A percentile compares a stretch with the other conserved stretches of the same genome.
Conservation (phyloP, 2,329 filamentous ascomycete genomes). For the Diaporthe sp. region DNA sequence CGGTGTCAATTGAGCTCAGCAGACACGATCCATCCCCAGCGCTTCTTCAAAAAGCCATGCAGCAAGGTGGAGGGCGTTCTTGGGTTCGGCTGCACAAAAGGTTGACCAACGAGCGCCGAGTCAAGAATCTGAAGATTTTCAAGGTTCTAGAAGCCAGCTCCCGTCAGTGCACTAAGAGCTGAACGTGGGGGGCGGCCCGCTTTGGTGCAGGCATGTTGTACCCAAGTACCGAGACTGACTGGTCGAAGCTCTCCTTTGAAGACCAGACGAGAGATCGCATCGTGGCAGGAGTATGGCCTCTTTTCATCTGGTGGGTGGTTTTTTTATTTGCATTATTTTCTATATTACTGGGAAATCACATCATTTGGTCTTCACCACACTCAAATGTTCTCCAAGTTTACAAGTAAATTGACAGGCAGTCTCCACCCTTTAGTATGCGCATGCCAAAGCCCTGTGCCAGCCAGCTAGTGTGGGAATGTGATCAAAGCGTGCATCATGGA, state of each 20-base stretch:
- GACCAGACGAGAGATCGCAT: not conserved
- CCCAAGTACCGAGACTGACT: not conserved
- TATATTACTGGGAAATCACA: not conserved
- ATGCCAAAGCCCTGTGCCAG: not conserved
- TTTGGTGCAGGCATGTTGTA: not conserved
- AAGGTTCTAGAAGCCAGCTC: conserved; percentile 4
- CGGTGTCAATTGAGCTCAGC: conserved; percentile 25
- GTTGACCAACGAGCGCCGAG: not conserved
- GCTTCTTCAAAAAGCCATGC: conserved; percentile 10
- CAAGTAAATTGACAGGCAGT: too few relatives aligned
- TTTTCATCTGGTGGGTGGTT: not conserved
- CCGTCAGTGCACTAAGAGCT: not conserved
- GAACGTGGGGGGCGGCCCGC: conserved; percentile 21
- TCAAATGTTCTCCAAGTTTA: not conserved
- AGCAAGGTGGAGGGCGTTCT: not conserved
- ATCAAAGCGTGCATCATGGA: too few relatives aligned
- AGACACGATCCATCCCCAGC: conserved; percentile 22
- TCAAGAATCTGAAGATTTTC: conserved; percentile 16
- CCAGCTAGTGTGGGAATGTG: not conserved
- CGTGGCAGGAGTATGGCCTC: not conserved
- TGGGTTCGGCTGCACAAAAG: not conserved
- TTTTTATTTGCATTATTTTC: too few relatives aligned
- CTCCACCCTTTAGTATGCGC: too few relatives aligned
- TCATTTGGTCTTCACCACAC: not conserved
- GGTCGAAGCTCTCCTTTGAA: not conserved